Evolutionary conservation across 768 basidiomycete genomes (phyloP).

Genomic region (Cystobasidiopsis lactophilus): DNA sequence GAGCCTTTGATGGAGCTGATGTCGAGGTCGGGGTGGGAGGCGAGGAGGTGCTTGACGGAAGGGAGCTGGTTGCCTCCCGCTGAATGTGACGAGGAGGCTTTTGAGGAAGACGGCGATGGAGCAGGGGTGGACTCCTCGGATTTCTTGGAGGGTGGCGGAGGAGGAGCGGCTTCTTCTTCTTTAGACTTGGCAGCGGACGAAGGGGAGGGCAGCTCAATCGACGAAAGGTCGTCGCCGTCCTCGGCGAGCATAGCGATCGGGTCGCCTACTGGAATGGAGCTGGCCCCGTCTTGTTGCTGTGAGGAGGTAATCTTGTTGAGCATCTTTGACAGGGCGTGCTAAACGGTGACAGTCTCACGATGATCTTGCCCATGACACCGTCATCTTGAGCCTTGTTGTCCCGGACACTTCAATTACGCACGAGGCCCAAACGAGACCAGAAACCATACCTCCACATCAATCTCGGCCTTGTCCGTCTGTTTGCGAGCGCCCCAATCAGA

Average conservation of each 20-base stretch:
- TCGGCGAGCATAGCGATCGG: conserved; percentile 81
- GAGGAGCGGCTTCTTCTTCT: neutral
- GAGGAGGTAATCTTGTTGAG: neutral
- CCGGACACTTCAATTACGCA: no score
- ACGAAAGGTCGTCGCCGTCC: conserved; percentile 83
- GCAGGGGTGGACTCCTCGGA: conserved; percentile 22
- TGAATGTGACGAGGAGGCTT: conserved; percentile 22
- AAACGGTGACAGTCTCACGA: conserved; percentile 36
- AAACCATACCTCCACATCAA: conserved; percentile 54
- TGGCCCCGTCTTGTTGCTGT: conserved; percentile 53
- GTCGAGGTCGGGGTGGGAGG: conserved; percentile 40
- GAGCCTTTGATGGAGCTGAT: conserved; percentile 58
- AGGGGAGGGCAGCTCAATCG: conserved; percentile 36
- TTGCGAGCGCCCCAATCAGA: no score
- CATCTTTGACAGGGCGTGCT: neutral
- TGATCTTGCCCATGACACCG: conserved; percentile 86
- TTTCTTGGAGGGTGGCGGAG: conserved; percentile 27
- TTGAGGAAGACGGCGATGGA: conserved; percentile 5
- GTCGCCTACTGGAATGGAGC: conserved; percentile 67
- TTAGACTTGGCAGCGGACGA: conserved; percentile 6
- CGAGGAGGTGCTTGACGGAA: conserved; percentile 60
- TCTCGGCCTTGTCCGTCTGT: conserved; percentile 37
- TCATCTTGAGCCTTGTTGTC: conserved; percentile 58
- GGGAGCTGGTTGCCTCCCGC: conserved; percentile 48
- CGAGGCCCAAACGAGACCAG: no score